Conservation (phyloP, 176 grass and related monocot species). For the Raddia distichophylla region DNA sequence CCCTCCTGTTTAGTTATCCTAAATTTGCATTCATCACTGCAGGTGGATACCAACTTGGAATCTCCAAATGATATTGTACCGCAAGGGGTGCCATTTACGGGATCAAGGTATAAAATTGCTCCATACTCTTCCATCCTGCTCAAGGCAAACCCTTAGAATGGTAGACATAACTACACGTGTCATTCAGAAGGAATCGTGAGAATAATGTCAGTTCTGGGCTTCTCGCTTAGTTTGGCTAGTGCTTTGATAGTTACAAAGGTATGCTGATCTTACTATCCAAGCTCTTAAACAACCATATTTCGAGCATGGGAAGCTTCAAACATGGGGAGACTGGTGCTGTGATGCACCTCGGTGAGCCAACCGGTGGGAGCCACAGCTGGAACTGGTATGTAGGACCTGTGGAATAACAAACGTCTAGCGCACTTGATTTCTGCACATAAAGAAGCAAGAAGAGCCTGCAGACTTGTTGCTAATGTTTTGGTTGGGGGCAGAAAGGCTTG, state of each 20-base stretch:
- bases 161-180: neutral
- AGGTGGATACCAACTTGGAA: conserved; percentile 95
- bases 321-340: neutral
- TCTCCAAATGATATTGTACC: conserved; percentile 76
- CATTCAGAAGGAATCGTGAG: conserved; percentile 16
- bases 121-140: conserved; percentile 84
- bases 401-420: neutral
- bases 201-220: conserved; percentile 27
- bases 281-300: neutral
- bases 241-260: conserved; percentile 17
- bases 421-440: neutral
- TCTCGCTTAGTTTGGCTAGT: neutral
- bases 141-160: conserved; percentile 66
- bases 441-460: conserved; percentile 20
- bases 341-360: neutral
- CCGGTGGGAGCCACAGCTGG: neutral
- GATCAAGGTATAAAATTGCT: conserved; percentile 63
- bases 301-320: neutral
- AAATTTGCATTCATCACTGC: conserved; percentile 22
- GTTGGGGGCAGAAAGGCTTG: conserved; percentile 6
- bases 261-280: neutral
- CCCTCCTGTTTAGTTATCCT: neutral
- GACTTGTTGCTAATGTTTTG: neutral
- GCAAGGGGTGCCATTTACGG: conserved; percentile 54
- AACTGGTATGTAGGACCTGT: neutral